Conservation (phyloP, 306 rosid genomes). For the Arachis stenosperma region DNA sequence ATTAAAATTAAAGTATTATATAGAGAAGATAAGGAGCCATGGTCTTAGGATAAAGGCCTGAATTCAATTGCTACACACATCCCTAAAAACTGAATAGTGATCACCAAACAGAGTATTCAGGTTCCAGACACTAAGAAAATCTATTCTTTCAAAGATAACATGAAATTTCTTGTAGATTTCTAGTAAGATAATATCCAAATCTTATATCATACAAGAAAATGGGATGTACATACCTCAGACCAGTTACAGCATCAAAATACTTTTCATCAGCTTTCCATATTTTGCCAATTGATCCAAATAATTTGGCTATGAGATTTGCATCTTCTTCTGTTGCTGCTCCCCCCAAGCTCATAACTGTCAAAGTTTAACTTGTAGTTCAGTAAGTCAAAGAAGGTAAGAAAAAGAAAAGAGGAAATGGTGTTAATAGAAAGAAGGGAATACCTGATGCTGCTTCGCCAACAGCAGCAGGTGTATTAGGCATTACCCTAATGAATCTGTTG, state of each 20-base stretch:
- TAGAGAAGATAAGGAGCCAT: background rate
- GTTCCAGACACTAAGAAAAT: conserved; percentile 12
- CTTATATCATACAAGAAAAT: conserved; percentile 11
- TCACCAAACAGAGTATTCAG: conserved; percentile 31
- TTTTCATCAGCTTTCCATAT: conserved; percentile 89
- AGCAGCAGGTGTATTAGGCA: conserved; percentile 82
- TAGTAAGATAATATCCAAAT: conserved; percentile 10
- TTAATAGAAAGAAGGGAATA: conserved; percentile 36
- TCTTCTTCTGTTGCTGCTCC: conserved; percentile 83
- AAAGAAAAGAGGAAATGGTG: too few species aligned
- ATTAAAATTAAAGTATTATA: background rate
- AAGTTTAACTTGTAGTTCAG: conserved; percentile 9
- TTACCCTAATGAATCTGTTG: conserved; percentile 72
- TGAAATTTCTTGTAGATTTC: conserved; percentile 6
- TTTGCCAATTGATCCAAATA: conserved; percentile 93
- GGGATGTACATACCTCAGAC: conserved; percentile 67
- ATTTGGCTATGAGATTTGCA: conserved; percentile 63
- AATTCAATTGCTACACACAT: conserved; percentile 28
- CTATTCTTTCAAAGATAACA: conserved; percentile 20
- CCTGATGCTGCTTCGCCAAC: conserved; percentile 87
- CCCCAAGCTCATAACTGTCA: conserved; percentile 86
- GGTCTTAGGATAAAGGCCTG: conserved; percentile 10
- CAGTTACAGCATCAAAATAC: conserved; percentile 88
- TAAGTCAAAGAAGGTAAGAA: too few species aligned
- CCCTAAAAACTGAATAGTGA: background rate